Evolutionary conservation across 495 filamentous ascomycete genomes (phyloP), one percentile per base, ranked within the genome.

Genomic region (Letharia columbiana): DNA sequence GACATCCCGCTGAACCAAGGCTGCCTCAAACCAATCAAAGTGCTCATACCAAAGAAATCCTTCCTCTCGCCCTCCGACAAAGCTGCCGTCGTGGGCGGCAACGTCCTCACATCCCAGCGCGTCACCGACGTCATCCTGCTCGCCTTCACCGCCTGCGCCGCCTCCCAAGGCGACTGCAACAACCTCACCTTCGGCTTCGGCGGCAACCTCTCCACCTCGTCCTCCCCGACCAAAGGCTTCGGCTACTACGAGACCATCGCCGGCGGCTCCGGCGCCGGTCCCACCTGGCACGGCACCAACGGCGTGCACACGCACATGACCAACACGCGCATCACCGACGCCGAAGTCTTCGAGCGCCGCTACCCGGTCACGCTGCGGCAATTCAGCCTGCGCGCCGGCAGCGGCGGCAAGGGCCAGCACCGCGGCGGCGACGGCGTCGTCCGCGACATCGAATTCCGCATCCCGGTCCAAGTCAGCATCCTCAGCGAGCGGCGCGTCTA

Each of bases 271-370:
- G 94, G 94, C 61, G 94, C 94, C 0, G 92, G 93, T 0, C 84
- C 89, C 1, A 82, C 83, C 45, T 98, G 94, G 94, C 83, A 90
- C 63, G 94, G 94, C 56, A 91, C 91, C 11, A 87, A 83, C 61
- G 94, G 94, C 54, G 91, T 98, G 56, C 94, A 98, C 73, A 88
- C 87, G 31, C 93, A 98, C 76, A 98, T 98, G 93, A 98, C 94
- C n/a, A 98, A 98, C 75, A 98, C 94, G 8, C 86, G 94, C 2
- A 98, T 98, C 73, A 98, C 94, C 2, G 94, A 98, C 77, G 82
- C 91, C 0, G 94, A 98, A 70, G 86, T 97, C n/a, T 92, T 98
- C 70, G 94, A 98, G 76, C 83, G 93, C 3, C 83, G 94, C 20
- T 98, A 98, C 71, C 94, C 94, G 1, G 89, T 96, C 3, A 72